Conservation (phyloP, 2,329 filamentous ascomycete genomes). For the Alternaria sp. region DNA sequence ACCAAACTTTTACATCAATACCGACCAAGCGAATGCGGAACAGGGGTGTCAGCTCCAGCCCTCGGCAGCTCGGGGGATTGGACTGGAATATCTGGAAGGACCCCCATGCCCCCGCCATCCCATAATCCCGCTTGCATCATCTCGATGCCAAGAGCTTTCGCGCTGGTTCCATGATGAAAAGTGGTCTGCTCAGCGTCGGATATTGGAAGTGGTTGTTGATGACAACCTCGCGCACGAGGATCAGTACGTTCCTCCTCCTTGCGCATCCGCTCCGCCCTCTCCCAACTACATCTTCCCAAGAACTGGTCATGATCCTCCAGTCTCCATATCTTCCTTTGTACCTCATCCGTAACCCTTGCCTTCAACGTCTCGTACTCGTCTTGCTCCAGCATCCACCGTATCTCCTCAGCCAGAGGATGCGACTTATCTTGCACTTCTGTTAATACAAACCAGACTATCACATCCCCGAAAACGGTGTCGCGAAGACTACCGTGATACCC, state of each 20-base stretch:
- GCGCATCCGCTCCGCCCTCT: background rate
- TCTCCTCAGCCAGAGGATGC: background rate
- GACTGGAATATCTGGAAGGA: background rate
- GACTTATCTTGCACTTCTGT: background rate
- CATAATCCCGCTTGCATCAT: background rate
- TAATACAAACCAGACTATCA: background rate
- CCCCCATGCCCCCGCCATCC: background rate
- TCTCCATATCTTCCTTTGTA: background rate
- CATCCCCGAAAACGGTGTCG: background rate
- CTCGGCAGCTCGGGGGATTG: background rate
- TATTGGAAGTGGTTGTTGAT: no score
- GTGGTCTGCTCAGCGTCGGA: background rate
- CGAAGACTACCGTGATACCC: background rate
- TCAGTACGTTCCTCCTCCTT: background rate
- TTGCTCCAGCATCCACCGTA: background rate
- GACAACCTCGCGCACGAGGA: background rate
- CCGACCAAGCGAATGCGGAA: background rate
- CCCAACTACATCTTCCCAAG: background rate
- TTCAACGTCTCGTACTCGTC: background rate
- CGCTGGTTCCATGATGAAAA: background rate
- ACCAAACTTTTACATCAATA: fast-evolving
- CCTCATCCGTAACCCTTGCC: background rate
- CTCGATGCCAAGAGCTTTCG: background rate
- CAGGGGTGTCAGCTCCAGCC: background rate
- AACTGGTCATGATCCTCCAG: background rate